Percentiles rank a stretch among this genome's conserved stretches.
phyloP scores from a whole-genome alignment of 2,329 filamentous ascomycete genomes.

The Teratosphaeria pseudoeucalypti region DNA sequence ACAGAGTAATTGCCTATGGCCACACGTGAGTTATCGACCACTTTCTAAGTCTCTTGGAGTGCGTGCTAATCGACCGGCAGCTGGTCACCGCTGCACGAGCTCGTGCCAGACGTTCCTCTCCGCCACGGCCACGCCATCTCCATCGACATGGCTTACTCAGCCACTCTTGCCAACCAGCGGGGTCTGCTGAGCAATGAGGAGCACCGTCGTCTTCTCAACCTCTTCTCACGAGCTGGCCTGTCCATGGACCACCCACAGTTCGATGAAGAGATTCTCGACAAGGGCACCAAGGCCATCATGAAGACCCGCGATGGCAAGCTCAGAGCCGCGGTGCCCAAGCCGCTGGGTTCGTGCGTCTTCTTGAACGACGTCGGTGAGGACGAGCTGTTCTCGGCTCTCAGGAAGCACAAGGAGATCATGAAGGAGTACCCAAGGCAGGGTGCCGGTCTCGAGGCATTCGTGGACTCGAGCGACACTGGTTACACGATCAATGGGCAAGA shows the following conservation, averaged over 20 bases:
- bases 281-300: slow-evolving; percentile 57
- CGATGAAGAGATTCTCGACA: slow-evolving; percentile 53
- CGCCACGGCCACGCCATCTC: slow-evolving; percentile 65
- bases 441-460: slow-evolving; percentile 57
- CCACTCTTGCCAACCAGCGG: slow-evolving; percentile 55
- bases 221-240: slow-evolving; percentile 60
- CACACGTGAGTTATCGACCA: slow-evolving; percentile 46
- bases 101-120: slow-evolving; percentile 57
- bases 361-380: slow-evolving; percentile 54
- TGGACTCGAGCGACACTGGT: slow-evolving; percentile 59
- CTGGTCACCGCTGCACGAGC: slow-evolving; percentile 63
- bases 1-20: slow-evolving; percentile 63
- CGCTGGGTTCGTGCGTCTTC: slow-evolving; percentile 57
- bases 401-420: slow-evolving; percentile 54
- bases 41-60: neutral
- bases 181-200: slow-evolving; percentile 51
- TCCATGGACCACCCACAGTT: slow-evolving; percentile 63
- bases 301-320: slow-evolving; percentile 61
- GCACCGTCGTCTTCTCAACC: slow-evolving; percentile 50
- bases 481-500: slow-evolving; percentile 39
- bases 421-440: slow-evolving; percentile 53
- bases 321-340: slow-evolving; percentile 57
- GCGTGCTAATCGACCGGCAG: slow-evolving; percentile 23
- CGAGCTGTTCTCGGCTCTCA: slow-evolving; percentile 52
- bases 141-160: slow-evolving; percentile 67